Base-by-base conservation (phyloP, 1,284 basidiomycete genomes). In the Microbotryum lychnidis-dioicae region DNA sequence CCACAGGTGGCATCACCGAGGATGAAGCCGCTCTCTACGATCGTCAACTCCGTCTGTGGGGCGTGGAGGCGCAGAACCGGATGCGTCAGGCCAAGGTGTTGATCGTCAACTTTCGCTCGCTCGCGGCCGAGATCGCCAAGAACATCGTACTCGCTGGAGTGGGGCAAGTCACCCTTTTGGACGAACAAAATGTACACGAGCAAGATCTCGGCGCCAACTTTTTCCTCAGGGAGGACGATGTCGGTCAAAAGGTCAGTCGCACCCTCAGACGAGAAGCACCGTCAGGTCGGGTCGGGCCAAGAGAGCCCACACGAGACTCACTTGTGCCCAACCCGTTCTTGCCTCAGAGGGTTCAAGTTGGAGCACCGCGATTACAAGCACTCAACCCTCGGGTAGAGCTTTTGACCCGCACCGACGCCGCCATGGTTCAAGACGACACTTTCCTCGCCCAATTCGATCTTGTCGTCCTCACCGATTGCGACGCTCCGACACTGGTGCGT, bases 41-140 rank as follows among this genome's bases (percentile, higher is more conserved):
- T 77, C 86, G 94, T 47, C 56, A 97, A 77, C 97, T 98, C 78
- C 84, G 96, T 31, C 79, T 97, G 64, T 98, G 94, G 94, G 94
- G 96, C 50, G 82, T 97, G 33, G 94, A 97, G 75, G 94, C 96
- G 31, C 94, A 98, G 76, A 91, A 94, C 68, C 94, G 92, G 72
- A 94, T 97, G 89, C 84, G 92, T 69, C 90, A 88, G 71, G 88
- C 93, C 16, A 89, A 91, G 6, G 89, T 98, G 66, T 79, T 97
- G 56, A 80, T 99, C 50, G 78, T 92, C 44, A 83, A 81, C 21
- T 65, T 97, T 56, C 81, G 84, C 50, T 91, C 91, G 4, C 80
- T 90, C 45, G 91, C 94, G 20, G 91, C 92, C n/a, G 96, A 99
- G 76, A 83, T 87, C 27, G 88, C 96, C 76, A 99, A 98, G 77